Evolutionary conservation across 164 flowering plant genomes (phyloP).

Genomic region (Magnolia changhungtana): DNA sequence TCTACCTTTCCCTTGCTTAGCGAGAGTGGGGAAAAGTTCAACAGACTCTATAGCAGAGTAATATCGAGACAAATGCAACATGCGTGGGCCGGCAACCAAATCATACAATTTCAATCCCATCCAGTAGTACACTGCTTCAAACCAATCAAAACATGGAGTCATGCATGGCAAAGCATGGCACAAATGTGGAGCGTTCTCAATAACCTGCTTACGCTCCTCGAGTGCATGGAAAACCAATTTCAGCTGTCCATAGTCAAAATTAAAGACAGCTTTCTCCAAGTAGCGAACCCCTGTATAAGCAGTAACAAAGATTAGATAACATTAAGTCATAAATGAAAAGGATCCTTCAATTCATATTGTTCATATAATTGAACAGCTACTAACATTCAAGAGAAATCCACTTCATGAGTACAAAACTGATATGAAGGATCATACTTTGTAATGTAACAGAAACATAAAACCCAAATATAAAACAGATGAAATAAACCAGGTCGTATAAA

Average conservation of each 20-base stretch:
- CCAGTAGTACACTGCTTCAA: slow-evolving; percentile 92
- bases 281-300: slow-evolving; percentile 75
- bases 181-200: slow-evolving; percentile 93
- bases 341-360: neutral
- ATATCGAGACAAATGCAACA: slow-evolving; percentile 89
- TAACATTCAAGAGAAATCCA: neutral
- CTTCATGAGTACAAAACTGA: neutral
- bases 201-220: slow-evolving; percentile 95
- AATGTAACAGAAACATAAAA: neutral
- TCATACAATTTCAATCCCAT: slow-evolving; percentile 89
- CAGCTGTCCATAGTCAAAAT: slow-evolving; percentile 91
- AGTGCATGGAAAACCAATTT: slow-evolving; percentile 97
- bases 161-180: slow-evolving; percentile 98
- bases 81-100: slow-evolving; percentile 75
- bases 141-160: slow-evolving; percentile 99
- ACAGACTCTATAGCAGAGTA: slow-evolving; percentile 84
- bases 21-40: slow-evolving; percentile 95
- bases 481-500: neutral
- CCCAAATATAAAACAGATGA: neutral
- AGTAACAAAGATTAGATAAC: neutral
- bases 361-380: neutral
- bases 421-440: neutral
- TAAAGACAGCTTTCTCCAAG: slow-evolving; percentile 96
- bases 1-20: slow-evolving; percentile 60
- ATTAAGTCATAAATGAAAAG: neutral